Base-by-base conservation (phyloP, 352 stramenopile species). In the Pythium apleroticum region DNA sequence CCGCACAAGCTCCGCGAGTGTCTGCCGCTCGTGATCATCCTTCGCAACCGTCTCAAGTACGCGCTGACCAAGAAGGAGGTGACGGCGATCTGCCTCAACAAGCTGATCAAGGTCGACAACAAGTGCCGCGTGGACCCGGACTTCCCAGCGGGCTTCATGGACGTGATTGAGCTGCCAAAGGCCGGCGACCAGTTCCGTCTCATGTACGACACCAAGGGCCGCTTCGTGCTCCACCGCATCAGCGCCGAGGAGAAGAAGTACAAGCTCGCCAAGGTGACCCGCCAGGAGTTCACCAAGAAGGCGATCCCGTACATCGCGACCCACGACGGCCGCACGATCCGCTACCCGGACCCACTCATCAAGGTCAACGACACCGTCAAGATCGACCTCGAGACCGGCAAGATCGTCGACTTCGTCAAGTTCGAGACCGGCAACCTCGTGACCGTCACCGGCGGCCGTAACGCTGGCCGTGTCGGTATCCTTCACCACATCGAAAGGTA, bases 311-410 rank as follows among this genome's bases (percentile, higher is more conserved):
- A 98, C 77, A 89, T 98, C 68, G 97, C 97, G 68, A 99, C 98
- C 62, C 97, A 98, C 85, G 98, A 99, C 78, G 98, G 97, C 71
- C 95, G 98, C 73, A 99, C 97, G 35, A 97, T 99, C 76, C 95
- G 98, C 65, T 99, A 99, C 95, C 96, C 97, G 66, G 97, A 99
- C 84, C 98, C 98, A 52, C 69, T 98, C 64, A 96, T 99, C 79
- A 99, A 99, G 88, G 94, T 98, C 60, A 98, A 99, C 82, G 98
- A 99, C 88, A 98, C 90, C 48, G 91, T 99, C 80, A 99, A 99
- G 95, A 91, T 99, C 59, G 90, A 99, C 76, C 83, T 99, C 59
- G 93, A 97, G 73, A 99, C 96, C 39, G 96, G 96, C 73, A 99
- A 99, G 89, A 90, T 99, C 62, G 89, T 95, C 27, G 95, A 98